A percentile compares a stretch with the other conserved stretches of the same genome.
Evolutionary conservation across 2,329 filamentous ascomycete species (phyloP).

Genomic region (Teratosphaeria epicoccoides): DNA sequence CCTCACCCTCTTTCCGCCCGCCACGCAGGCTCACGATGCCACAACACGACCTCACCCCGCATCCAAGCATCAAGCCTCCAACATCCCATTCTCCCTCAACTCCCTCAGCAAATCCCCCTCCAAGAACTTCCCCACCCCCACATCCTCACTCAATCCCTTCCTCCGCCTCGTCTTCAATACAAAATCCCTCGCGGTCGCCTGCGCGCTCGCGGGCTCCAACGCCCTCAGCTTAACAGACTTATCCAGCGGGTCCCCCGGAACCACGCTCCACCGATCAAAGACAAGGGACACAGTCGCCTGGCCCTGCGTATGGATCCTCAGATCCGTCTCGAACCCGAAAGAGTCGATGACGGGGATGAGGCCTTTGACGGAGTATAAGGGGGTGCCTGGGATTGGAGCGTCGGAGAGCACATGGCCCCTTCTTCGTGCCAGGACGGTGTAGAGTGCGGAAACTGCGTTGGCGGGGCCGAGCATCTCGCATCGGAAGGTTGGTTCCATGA

Average conservation of each 20-base stretch:
- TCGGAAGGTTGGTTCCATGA: constrained; percentile 94
- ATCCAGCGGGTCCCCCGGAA: constrained; percentile 90
- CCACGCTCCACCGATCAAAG: constrained; percentile 92
- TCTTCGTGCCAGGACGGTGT: constrained; percentile 80
- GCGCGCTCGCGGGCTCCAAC: constrained; percentile 75
- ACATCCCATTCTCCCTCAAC: constrained; percentile 75
- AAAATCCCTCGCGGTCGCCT: constrained; percentile 88
- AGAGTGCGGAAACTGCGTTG: constrained; percentile 76
- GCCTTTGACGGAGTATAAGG: constrained; percentile 82
- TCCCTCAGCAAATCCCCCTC: constrained; percentile 88
- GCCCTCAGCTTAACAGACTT: constrained; percentile 71
- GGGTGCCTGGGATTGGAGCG: constrained; percentile 85
- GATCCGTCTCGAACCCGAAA: constrained; percentile 95
- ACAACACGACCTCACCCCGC: not conserved
- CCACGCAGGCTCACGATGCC: too few species aligned
- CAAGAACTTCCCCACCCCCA: constrained; percentile 89
- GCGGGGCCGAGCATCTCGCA: constrained; percentile 89
- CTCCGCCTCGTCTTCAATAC: constrained; percentile 88
- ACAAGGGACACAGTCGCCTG: constrained; percentile 82
- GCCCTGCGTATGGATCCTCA: constrained; percentile 91
- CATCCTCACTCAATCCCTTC: constrained; percentile 91
- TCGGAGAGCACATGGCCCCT: constrained; percentile 92
- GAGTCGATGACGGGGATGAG: constrained; percentile 92
- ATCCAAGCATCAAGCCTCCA: constrained; percentile 28
- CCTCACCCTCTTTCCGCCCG: too few species aligned